Evolutionary conservation across 2,329 filamentous ascomycete species (phyloP), one percentile per base, ranked within the genome.

Genomic region (Pseudogymnoascus sp.): DNA sequence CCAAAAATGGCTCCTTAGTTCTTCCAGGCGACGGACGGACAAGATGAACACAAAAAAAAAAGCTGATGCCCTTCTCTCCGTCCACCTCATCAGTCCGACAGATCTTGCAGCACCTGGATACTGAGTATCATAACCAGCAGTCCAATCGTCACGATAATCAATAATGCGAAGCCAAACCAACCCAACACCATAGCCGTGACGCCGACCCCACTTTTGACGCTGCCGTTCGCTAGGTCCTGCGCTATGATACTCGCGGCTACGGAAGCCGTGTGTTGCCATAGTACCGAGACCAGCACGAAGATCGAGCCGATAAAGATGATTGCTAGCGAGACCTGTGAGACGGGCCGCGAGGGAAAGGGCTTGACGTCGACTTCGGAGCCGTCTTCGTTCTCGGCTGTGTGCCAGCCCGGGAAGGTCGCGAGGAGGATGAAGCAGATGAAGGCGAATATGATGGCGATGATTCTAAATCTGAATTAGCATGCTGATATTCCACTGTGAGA

Each of bases 371-470:
- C 87, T 71, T 96, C 92, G 59, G 88, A 91, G 61, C 92, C 93
- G 62, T 85, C 82, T 38, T 83, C 86, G 76, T 95, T 90, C 67
- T 88, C 84, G 77, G 96, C 91, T 76, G 96, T 91, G 77, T 97
- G 93, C 91, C 95, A 99, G 67, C 93, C 93, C 1, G 95, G 95
- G 78, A 97, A 99, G 35, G 95, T 97, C 62, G 93, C 93, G 62
- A 99, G 88, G 44, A 99, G 85, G 66, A 99, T 84, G 75, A 99
- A 91, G 75, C 92, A 96, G 76, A 97, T 83, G 78, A 97, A 97
- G 70, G 95, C 93, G 72, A 99, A 92, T 75, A 99, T 90, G 73
- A 97, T 93, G 73, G 95, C 95, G 72, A 99, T 93, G 80, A 99
- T 99, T 67, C 91, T 95, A 69, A 29, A n/a, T 46, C 5, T 4